phyloP scores from a whole-genome alignment of 1,139 yeast genomes.

The Candida gigantensis region DNA sequence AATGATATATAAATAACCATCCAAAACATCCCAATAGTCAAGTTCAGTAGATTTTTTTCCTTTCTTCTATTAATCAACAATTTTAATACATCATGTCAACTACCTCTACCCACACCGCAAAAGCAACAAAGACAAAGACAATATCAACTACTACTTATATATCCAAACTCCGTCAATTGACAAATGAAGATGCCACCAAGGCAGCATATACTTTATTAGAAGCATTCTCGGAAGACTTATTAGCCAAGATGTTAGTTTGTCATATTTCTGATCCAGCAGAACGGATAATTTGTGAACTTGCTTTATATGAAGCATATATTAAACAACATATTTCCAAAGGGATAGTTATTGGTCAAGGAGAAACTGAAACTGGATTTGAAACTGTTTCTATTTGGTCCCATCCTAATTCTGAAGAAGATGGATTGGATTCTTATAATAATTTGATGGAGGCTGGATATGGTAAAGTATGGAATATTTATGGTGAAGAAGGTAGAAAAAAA shows the following conservation, averaged over 20 bases:
- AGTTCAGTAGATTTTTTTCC: too few relatives aligned
- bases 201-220: conserved; percentile 56
- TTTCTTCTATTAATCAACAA: too few relatives aligned
- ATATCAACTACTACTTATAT: background rate
- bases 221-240: conserved; percentile 54
- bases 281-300: conserved; percentile 43
- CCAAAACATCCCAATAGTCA: too few relatives aligned
- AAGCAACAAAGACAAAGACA: too few relatives aligned
- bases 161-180: conserved; percentile 5
- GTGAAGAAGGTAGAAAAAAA: conserved; percentile 54
- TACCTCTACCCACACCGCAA: too few relatives aligned
- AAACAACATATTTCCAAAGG: conserved; percentile 61
- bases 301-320: conserved; percentile 57
- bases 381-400: conserved; percentile 65
- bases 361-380: conserved; percentile 50
- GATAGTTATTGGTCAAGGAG: conserved; percentile 50
- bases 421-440: conserved; percentile 52
- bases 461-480: conserved; percentile 51
- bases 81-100: background rate
- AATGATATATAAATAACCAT: too few relatives aligned
- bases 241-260: conserved; percentile 48
- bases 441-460: conserved; percentile 61
- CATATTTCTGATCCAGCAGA: conserved; percentile 41
- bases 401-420: conserved; percentile 46
- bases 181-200: conserved; percentile 47